Base-by-base conservation (phyloP, 768 basidiomycete genomes). In the Rhodotorula paludigena region DNA sequence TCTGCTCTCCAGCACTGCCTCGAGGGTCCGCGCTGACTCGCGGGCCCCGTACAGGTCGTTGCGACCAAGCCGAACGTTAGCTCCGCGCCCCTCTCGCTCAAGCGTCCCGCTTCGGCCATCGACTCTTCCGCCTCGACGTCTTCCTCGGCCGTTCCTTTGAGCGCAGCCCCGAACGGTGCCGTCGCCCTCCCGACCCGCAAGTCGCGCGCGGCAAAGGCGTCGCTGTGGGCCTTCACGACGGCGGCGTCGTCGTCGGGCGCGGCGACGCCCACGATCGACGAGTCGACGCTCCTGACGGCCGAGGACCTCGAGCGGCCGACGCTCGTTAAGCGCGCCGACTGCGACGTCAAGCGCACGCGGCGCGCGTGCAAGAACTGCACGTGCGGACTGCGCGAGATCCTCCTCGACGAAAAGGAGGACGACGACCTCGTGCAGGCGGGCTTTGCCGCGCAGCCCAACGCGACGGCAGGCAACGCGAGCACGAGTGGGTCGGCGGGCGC, bases 321-420 rank as follows among this genome's bases (percentile, higher is more conserved):
- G 35, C 68, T 60, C 62, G 77, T 66, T 48, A 66, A 68, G 71
- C 66, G 76, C 39, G 72, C 62, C 38, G 75, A 76, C 65, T 76
- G 73, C 72, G 74, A 76, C 67, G 68, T 74, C 57, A 75, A 75
- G 64, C 68, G 68, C 72, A 78, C 70, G 74, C 78, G 73, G 82
- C 87, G 86, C 77, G 94, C 96, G 38, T 99, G 96, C 84, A 97
- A 97, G 81, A 86, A 85, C 77, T 99, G 96, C 79, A 85, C 90
- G 5, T 99, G 96, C 76, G 96, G 96, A n/a, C 83, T 99, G 64
- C 87, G 89, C 25, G 96, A 98, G 81, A 77, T 94, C 25, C 91
- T 96, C 78, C 88, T 85, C 63, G 89, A 92, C 77, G 92, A 97
- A 79, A 74, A 76, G 57, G 70, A 77, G 73, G 55, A 81, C 77